phyloP scores from a whole-genome alignment of 805 yeast species.

The Priceomyces carsonii region DNA sequence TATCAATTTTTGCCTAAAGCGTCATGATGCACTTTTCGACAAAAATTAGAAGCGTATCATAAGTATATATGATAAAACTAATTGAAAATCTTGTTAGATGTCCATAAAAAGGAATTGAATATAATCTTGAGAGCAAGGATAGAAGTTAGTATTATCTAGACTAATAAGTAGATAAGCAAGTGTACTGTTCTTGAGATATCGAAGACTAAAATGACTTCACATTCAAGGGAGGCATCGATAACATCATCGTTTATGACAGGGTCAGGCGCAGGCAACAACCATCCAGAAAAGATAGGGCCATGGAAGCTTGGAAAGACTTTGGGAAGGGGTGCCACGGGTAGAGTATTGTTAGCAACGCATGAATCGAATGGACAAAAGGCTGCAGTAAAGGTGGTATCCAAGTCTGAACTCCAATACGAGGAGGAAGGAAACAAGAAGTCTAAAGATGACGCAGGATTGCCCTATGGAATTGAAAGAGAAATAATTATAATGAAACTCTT shows the following conservation, averaged over 20 bases:
- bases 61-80: conserved; percentile 1
- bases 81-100: conserved; percentile 1
- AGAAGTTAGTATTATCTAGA: too few relatives aligned
- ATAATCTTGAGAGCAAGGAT: too few relatives aligned
- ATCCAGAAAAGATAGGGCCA: conserved; percentile 66
- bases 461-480: conserved; percentile 96
- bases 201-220: conserved; percentile 27
- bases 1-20: conserved; percentile 3
- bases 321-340: conserved; percentile 82
- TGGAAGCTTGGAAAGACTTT: conserved; percentile 79
- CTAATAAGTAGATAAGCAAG: too few relatives aligned
- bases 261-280: conserved; percentile 43
- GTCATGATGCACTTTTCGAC: conserved; percentile 4
- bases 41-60: not conserved
- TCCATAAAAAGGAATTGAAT: too few relatives aligned
- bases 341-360: conserved; percentile 76
- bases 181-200: not conserved
- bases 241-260: conserved; percentile 56
- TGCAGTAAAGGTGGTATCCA: conserved; percentile 81
- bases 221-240: conserved; percentile 61
- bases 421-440: conserved; percentile 10
- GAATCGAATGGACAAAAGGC: conserved; percentile 70
- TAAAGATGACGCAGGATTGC: conserved; percentile 55
- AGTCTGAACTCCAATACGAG: conserved; percentile 50
- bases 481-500: conserved; percentile 95